These are phyloP conservation scores for Eimeria necatrix DNA, from an alignment of 169 alveolate species.

Conservation along the genomic window DNA sequence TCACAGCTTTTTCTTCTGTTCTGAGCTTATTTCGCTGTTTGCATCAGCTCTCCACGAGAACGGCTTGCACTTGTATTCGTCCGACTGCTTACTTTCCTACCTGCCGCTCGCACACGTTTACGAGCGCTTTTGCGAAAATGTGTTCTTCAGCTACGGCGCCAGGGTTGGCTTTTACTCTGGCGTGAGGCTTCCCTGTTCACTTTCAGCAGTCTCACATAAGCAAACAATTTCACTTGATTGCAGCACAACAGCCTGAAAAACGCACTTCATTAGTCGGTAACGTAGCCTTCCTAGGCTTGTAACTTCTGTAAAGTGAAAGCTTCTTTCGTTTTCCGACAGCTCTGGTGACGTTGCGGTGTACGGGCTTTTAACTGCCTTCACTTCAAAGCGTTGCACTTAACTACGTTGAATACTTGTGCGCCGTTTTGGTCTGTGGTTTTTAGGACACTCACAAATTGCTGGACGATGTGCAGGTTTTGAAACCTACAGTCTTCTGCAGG, in stretches of 20 bases:
- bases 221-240: no score
- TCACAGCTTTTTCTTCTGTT: no score
- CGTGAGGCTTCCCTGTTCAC: constrained; percentile 26
- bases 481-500: constrained; percentile 95
- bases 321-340: no score
- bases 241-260: no score
- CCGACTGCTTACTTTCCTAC: constrained; percentile 94
- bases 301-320: no score
- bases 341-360: no score
- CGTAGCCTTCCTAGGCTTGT: no score
- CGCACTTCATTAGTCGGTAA: no score
- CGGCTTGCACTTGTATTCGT: constrained; percentile 72
- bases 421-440: constrained; percentile 9
- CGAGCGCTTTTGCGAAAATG: constrained; percentile 92
- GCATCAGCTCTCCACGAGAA: constrained; percentile 57
- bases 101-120: constrained; percentile 97
- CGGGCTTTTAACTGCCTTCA: background rate
- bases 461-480: constrained; percentile 94
- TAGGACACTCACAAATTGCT: constrained; percentile 86
- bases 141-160: constrained; percentile 83
- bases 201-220: no score
- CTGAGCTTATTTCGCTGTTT: no score
- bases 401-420: background rate
- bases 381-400: background rate
- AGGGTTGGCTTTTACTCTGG: constrained; percentile 79